phyloP scores from a whole-genome alignment of 441 rosid genomes.

The Dalechampia spathulata region DNA sequence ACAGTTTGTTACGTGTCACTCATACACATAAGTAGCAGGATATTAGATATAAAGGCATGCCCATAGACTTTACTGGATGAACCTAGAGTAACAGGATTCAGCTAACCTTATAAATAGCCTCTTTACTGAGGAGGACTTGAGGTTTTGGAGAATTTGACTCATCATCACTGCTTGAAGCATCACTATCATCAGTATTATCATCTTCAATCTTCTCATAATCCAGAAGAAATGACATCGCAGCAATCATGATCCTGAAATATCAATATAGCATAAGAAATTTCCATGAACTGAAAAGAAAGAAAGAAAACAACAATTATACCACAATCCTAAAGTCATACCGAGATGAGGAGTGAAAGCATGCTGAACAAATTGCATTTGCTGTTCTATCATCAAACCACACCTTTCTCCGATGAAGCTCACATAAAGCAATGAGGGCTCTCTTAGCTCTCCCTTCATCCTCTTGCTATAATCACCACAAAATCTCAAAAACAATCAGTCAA shows the following conservation, averaged over 20 bases:
- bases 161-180: conserved; percentile 72
- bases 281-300: conserved; percentile 12
- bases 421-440: conserved; percentile 62
- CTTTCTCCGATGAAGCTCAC: conserved; percentile 76
- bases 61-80: neutral
- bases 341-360: conserved; percentile 79
- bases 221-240: conserved; percentile 73
- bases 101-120: conserved; percentile 75
- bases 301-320: conserved; percentile 4
- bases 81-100: neutral
- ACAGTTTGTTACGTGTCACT: neutral
- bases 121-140: conserved; percentile 46
- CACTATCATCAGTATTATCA: conserved; percentile 53
- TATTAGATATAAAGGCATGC: neutral
- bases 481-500: neutral
- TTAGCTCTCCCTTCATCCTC: conserved; percentile 78
- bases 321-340: conserved; percentile 32
- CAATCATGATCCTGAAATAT: conserved; percentile 67
- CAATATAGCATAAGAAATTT: neutral
- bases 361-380: conserved; percentile 81
- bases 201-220: conserved; percentile 82
- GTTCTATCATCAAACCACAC: conserved; percentile 91
- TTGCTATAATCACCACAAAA: conserved; percentile 29
- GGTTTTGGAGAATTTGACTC: conserved; percentile 37
- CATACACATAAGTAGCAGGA: too few relatives aligned